Evolutionary conservation across 768 basidiomycete genomes (phyloP), one percentile per base, ranked within the genome.

Genomic region (Psilocybe cyanescens): DNA sequence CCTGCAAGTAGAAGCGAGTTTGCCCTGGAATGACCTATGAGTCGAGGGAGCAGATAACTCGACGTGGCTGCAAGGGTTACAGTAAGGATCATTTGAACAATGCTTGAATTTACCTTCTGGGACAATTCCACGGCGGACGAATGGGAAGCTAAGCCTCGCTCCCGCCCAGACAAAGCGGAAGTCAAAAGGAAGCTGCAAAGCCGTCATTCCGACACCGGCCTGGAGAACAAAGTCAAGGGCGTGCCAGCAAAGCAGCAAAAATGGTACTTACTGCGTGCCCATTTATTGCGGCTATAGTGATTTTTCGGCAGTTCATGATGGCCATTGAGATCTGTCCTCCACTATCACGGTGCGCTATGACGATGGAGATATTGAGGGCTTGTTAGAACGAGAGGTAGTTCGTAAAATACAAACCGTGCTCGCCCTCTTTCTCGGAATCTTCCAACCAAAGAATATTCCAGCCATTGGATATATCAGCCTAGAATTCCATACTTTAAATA

Each of bases 21-120:
- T 6, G 86, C 83, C 8, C 79, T 76, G n/a, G 85, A 83, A 59
- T 79, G 77, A 4, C 85, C 84, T 19, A 86, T 62, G 41, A 86
- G 79, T 30, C 80, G 79, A 35, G 86, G 85, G 17, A 86, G 79
- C 50, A 86, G 78, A 67, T 80, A 85, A 44, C 59, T 72, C 9
- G 71, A 74, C 33, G 67, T 67, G 7, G 72, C 71, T 71, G 46
- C 28, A 47, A 30, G 8, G 9, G 19, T 50, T 12, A 49, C 11
- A 35, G 24, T 35, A 31, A 7, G 30, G 14, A 3, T 49, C 12
- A 14, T 48, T 30, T 51, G 9, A n/a, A 39, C 47, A 55, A 41
- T 39, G 33, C 8, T 35, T 35, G n/a, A 52, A 17, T 33, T 24
- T 55, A 67, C 69, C 68, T 64, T 69, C 68, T 48, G 68, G 65